Evolutionary conservation across 768 basidiomycete genomes (phyloP), one percentile per base, ranked within the genome.

Genomic region (Termitomyces eurrhizus): DNA sequence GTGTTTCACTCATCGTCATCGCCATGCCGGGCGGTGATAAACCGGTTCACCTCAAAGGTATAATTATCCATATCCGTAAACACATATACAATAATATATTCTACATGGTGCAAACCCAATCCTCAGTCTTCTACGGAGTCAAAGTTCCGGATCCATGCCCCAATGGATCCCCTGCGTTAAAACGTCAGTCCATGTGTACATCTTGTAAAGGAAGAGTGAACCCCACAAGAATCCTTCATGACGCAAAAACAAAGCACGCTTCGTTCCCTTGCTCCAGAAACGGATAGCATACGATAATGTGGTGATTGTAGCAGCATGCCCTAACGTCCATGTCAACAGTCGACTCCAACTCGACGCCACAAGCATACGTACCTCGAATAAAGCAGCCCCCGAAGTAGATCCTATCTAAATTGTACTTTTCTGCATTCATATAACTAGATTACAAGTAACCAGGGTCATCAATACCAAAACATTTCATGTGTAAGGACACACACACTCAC

Each of bases 321-420:
- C 95, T 96, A 72, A 29, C 62, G 59, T 59, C 29, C 55, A 59
- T 36, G 55, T 61, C 54, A 65, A 66, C 44, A 65, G 60, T n/a
- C 46, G 53, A 45, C 45, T 33, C 39, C 41, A 26, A 26, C 45
- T 39, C 48, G 46, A n/a, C 29, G 51, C 42, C 52, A 59, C 39
- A 36, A 59, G n/a, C 26, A 39, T 36, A 73, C 85, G 59, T 66
- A 93, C 93, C 96, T 80, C 97, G 83, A 73, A 99, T 99, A 77
- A 98, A 99, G 75, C 93, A 98, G 3, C 97, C 97, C 29, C 97
- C 95, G 80, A 98, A 99, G 78, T 98, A 99, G 65, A 99, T 98
- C 70, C 93, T 86, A 68, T 97, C 93, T 61, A 99, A 74, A 66
- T 92, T 88, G 73, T 98, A 97, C 78, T 98, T 98, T 73, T 98